Evolutionary conservation across 345 rosid genomes (phyloP), one percentile per base, ranked within the genome.

Genomic region (Reutealis trisperma): DNA sequence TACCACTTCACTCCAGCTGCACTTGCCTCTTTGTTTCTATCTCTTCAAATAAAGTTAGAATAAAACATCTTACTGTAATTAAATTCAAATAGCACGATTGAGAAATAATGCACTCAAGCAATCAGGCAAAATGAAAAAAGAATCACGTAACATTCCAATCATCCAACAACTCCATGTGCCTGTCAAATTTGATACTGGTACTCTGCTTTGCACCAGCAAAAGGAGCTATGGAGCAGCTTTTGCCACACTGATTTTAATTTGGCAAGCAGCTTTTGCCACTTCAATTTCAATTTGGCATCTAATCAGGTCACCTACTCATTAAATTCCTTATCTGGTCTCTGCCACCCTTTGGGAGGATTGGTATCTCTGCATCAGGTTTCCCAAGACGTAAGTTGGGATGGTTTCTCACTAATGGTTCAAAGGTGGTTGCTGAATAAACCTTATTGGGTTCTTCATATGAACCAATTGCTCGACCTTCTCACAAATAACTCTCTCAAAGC

Each of bases 1-100:
- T 9, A 5, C 30, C 15, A 58, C n/a, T 5, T 24, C 8, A 47
- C 61, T 72, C 34, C 65, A 37, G 52, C 30, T 61, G 72, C 70
- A 75, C 14, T 60, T 73, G 42, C 42, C 44, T 49, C 60, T 70
- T 9, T 32, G 63, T 70, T 27, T 51, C 57, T n/a, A 27, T 54
- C 13, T 37, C 55, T 25, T 34, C 27, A 37, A 34, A 41, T 34
- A 30, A 42, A 27, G 24, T 59, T 24, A 45, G 60, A 51, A 58
- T 15, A 54, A 52, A 52, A 7, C 6, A 45, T 42, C 42, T 67
- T 57, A 37, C 30, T 54, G 27, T 34, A 52, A 73, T 34, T 4
- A 62, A 14, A 69, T 73, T 37, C 61, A 47, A 76, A 32, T 5
- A 41, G 34, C 19, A 41, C 44, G 58, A 66, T 42, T 8, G 45